A percentile compares a stretch with the other conserved stretches of the same genome.
Conservation (phyloP, 768 basidiomycete genomes). For the Leccinum boreale region DNA sequence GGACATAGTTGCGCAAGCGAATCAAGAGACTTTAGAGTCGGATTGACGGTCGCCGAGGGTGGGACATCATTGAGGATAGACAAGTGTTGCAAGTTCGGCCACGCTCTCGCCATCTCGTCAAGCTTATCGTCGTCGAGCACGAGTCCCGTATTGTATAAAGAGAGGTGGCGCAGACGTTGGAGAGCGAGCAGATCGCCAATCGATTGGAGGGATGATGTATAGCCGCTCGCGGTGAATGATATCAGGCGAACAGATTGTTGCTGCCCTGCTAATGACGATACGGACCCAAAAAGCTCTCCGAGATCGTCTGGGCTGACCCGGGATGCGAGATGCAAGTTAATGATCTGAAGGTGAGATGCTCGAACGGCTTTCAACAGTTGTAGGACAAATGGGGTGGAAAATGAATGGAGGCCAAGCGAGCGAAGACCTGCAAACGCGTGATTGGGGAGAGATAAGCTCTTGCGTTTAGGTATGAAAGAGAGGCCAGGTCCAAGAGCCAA, state of each 20-base stretch:
- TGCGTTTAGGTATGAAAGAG: conserved; percentile 8
- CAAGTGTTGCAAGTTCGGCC: conserved; percentile 19
- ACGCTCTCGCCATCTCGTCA: conserved; percentile 15
- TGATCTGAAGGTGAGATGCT: conserved; percentile 9
- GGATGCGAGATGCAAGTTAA: conserved; percentile 16
- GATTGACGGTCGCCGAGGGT: conserved; percentile 5
- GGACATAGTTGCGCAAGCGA: conserved; percentile 16
- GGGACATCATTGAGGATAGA: conserved; percentile 12
- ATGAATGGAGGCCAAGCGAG: conserved; percentile 14
- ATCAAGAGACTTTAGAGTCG: conserved; percentile 9
- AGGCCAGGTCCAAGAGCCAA: conserved; percentile 14
- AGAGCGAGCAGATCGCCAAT: conserved; percentile 7
- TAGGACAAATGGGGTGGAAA: conserved; percentile 6
- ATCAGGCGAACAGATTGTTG: conserved; percentile 6
- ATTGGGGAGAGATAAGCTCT: conserved; percentile 3
- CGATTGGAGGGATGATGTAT: conserved; percentile 11
- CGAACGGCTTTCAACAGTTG: conserved; percentile 8
- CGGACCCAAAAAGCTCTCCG: conserved; percentile 1
- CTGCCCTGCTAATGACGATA: conserved; percentile 6
- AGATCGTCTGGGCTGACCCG: conserved; percentile 8
- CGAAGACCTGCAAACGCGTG: conserved; percentile 6
- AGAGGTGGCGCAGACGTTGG: conserved; percentile 12
- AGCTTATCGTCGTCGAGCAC: conserved; percentile 13
- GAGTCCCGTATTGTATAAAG: conserved; percentile 9
- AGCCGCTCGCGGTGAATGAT: conserved; percentile 10